Conservation (phyloP, 2,329 filamentous ascomycete species). For the Intubia oerlemansii region DNA sequence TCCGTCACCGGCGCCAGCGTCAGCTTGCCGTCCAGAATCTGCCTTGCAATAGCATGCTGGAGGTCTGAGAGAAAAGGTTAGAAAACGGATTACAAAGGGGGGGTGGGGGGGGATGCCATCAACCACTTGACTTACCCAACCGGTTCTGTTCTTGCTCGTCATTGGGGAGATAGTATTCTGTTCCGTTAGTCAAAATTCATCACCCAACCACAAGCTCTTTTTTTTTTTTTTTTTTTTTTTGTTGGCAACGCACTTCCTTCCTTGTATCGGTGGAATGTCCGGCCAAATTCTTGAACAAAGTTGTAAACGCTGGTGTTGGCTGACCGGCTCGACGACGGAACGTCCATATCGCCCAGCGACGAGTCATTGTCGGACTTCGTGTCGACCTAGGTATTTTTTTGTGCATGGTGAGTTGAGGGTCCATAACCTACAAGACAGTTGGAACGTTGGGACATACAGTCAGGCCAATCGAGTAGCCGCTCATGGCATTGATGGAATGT, state of each 20-base stretch:
- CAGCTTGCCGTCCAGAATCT: slow-evolving; percentile 1
- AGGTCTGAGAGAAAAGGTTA: no score
- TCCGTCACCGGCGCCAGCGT: slow-evolving; percentile 3
- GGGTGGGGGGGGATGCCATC: no score
- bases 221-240: not conserved
- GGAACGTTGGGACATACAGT: not conserved
- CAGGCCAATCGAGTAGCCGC: slow-evolving; percentile 4
- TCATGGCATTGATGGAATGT: slow-evolving; percentile 4
- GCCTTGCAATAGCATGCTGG: slow-evolving; percentile 4
- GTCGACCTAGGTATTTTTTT: not conserved
- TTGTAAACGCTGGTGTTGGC: slow-evolving; percentile 4
- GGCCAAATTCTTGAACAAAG: slow-evolving; percentile 6
- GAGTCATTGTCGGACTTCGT: slow-evolving; percentile 3
- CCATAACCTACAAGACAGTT: not conserved
- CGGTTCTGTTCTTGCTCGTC: slow-evolving; percentile 6
- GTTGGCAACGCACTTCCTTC: slow-evolving; percentile 2
- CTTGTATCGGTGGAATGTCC: slow-evolving; percentile 6
- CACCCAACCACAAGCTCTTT: no score
- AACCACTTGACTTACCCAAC: slow-evolving; percentile 1
- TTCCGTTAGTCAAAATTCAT: no score
- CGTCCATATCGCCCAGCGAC: slow-evolving; percentile 4
- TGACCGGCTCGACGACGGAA: slow-evolving; percentile 2
- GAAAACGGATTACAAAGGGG: no score
- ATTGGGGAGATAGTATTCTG: slow-evolving; percentile 6
- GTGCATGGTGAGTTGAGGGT: not conserved